phyloP scores from a whole-genome alignment of 768 basidiomycete species.

The Collybia sp. region DNA sequence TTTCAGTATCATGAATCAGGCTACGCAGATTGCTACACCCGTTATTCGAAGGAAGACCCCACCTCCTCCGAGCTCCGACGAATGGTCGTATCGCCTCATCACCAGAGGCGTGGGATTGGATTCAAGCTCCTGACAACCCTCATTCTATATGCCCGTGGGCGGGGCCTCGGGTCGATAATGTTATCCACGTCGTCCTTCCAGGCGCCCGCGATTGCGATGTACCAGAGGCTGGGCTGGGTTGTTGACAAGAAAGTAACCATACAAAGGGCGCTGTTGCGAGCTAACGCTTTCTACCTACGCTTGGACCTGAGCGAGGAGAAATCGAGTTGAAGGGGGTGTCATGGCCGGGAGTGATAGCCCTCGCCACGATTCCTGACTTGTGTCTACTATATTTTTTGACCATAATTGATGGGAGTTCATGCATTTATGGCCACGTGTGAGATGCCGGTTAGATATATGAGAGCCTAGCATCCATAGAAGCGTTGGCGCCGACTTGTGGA shows the following conservation, averaged over 20 bases:
- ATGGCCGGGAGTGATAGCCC: too few relatives aligned
- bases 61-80: neutral
- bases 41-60: neutral
- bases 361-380: too few relatives aligned
- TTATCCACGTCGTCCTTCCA: conserved; percentile 12
- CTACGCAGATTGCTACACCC: neutral
- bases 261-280: too few relatives aligned
- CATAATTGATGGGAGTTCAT: too few relatives aligned
- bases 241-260: neutral
- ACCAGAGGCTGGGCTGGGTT: conserved; percentile 16
- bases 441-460: too few relatives aligned
- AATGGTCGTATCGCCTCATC: neutral
- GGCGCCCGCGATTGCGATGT: conserved; percentile 10
- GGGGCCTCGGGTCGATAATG: conserved; percentile 6
- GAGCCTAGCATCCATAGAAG: too few relatives aligned
- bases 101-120: neutral
- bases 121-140: neutral
- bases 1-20: neutral
- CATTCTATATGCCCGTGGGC: conserved; percentile 7
- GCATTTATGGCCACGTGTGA: too few relatives aligned
- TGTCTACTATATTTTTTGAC: too few relatives aligned
- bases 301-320: too few relatives aligned
- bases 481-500: too few relatives aligned
- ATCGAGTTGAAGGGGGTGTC: too few relatives aligned
- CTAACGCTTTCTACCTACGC: too few relatives aligned